Percentiles rank a stretch among this genome's conserved stretches.
Evolutionary conservation across 257 asterid species (phyloP).

Genomic region (Solanum phureja): DNA sequence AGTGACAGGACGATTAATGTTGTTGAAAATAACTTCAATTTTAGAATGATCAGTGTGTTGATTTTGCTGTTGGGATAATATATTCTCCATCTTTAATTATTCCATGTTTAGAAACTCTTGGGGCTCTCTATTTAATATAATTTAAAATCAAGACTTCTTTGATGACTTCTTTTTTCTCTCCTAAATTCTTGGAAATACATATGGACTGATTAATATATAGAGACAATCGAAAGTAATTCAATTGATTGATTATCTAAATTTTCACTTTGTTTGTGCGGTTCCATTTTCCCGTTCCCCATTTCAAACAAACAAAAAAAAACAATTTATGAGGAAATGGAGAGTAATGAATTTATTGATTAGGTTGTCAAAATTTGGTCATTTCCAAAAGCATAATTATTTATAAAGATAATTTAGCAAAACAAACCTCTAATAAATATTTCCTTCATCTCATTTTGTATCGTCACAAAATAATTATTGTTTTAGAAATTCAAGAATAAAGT

Average conservation of each 20-base stretch:
- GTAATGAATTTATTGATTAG: not conserved
- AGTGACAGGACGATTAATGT: constrained; percentile 31
- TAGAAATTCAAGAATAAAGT: not conserved
- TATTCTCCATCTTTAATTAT: constrained; percentile 22
- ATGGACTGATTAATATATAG: not conserved
- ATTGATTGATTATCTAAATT: not conserved
- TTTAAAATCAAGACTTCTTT: not conserved
- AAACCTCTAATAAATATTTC: not conserved
- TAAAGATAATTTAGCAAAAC: not conserved
- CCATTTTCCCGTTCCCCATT: not conserved
- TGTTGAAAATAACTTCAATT: constrained; percentile 23
- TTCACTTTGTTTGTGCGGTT: not conserved
- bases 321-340: not conserved
- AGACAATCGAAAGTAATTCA: not conserved
- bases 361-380: not conserved
- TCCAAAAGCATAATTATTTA: not conserved
- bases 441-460: not conserved
- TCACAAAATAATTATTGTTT: not conserved
- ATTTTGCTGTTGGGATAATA: not conserved
- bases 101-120: not conserved
- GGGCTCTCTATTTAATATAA: not conserved
- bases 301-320: not conserved
- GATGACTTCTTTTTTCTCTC: not conserved
- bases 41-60: not conserved
- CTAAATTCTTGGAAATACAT: not conserved